Base-by-base conservation (phyloP, 176 grass and related monocot species). In the Avena sativa region DNA sequence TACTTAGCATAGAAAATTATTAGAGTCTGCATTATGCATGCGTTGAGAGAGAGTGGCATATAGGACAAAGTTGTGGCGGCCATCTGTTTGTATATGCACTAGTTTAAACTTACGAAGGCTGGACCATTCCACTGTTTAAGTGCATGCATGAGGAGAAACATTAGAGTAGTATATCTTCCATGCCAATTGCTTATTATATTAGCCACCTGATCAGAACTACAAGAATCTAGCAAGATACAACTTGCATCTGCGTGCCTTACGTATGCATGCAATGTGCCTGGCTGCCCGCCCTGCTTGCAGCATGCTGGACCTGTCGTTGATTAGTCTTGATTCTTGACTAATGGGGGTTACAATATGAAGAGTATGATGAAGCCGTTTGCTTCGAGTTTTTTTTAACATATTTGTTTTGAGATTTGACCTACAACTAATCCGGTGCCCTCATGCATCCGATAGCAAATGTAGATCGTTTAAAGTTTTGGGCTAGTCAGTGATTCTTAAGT, bases 61-160 rank as follows among this genome's bases (percentile, higher is more conserved):
- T 43, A 78, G 43, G 89, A 83, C 84, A 90, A 87, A 87, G 9
- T 83, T 79, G 19, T 90, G 89, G 89, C 89, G 89, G 89, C 80
- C 62, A 77, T 30, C 32, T 79, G 55, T 83, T 9, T 90, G 55
- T 65, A 86, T 36, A 16, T 47, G 36, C 49, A 67, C 61, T 67
- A 85, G 58, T 76, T 9, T 74, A 74, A 70, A 34, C 21, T 72
- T 57, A 34, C 12, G 14, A 56, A 11, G 59, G 67, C 44, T 28
- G 72, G 26, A 62, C 53, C 4, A 63, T 30, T n/a, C 8, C 40
- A 9, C 78, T 62, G 53, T 63, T 32, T 83, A 72, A 60, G 73
- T 73, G 84, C 89, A 86, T 81, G 79, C 63, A 38, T 76, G 32
- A 40, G 71, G 81, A 51, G 55, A 83, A 34, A 36, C 0, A 59